phyloP scores from a whole-genome alignment of 768 basidiomycete genomes.

The Panaeolus papilionaceus region DNA sequence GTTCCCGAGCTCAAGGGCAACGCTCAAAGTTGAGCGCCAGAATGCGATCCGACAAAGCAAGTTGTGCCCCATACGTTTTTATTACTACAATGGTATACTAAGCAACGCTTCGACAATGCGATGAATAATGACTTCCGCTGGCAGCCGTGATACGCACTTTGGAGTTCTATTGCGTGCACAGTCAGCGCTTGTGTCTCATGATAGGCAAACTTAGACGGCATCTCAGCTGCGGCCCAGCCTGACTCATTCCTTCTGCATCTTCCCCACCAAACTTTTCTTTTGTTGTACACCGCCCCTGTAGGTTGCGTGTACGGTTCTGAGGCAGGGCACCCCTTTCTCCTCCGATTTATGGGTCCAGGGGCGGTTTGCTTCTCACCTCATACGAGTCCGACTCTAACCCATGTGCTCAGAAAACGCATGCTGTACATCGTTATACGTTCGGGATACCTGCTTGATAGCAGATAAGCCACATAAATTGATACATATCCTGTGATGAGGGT shows the following conservation, averaged over 20 bases:
- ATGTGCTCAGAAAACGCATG: too few relatives aligned
- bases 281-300: background rate
- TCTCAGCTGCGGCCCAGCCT: conserved; percentile 1
- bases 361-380: background rate
- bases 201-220: background rate
- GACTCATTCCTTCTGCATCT: background rate
- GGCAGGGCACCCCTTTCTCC: background rate
- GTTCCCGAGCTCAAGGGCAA: background rate
- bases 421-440: background rate
- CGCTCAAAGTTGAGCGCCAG: background rate
- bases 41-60: background rate
- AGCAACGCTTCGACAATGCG: too few relatives aligned
- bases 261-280: background rate
- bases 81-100: too few relatives aligned
- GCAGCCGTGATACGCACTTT: too few relatives aligned
- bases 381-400: too few relatives aligned
- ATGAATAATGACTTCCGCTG: too few relatives aligned
- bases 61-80: too few relatives aligned
- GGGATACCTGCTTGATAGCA: background rate
- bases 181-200: background rate
- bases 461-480: background rate
- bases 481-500: background rate
- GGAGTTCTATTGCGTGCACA: background rate
- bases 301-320: background rate
- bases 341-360: background rate